A percentile compares a stretch with the other conserved stretches of the same genome.
Conservation (phyloP, 2,329 filamentous ascomycete genomes). For the Shiraia bambusicola region DNA sequence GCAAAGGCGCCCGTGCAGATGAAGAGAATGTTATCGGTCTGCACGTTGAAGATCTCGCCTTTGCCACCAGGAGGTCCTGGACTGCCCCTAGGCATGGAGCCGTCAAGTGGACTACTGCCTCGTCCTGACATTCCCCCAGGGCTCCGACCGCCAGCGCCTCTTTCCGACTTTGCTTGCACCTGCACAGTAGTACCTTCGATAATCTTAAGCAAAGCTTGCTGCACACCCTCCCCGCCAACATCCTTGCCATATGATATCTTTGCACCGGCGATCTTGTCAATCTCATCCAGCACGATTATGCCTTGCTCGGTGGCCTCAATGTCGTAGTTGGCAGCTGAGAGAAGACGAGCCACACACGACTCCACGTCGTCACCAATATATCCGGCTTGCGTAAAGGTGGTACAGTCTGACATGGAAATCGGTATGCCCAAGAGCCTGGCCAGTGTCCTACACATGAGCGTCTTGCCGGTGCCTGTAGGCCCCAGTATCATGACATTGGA, state of each 20-base stretch:
- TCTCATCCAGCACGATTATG: conserved; percentile 94
- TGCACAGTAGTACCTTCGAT: conserved; percentile 95
- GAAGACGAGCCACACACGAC: conserved; percentile 83
- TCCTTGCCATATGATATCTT: conserved; percentile 89
- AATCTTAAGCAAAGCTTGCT: conserved; percentile 92
- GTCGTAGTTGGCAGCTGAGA: conserved; percentile 89
- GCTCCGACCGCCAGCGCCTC: conserved; percentile 45
- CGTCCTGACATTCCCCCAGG: conserved; percentile 25
- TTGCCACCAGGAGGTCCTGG: conserved; percentile 42
- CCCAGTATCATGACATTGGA: conserved; percentile 90
- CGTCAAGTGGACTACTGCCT: conserved; percentile 25
- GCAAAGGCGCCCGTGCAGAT: conserved; percentile 96
- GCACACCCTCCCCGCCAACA: conserved; percentile 93
- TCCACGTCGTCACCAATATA: conserved; percentile 99
- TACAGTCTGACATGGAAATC: conserved; percentile 94
- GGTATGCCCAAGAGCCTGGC: conserved; percentile 93
- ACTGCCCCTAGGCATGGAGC: conserved; percentile 18
- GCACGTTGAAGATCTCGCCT: conserved; percentile 68
- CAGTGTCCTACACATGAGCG: conserved; percentile 88
- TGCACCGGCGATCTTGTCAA: conserved; percentile 92
- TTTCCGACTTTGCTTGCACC: conserved; percentile 80
- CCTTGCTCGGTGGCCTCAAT: conserved; percentile 81
- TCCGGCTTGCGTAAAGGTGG: conserved; percentile 91
- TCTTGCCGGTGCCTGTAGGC: conserved; percentile 94
- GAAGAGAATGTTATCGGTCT: conserved; percentile 95